Percentiles rank a stretch among this genome's conserved stretches.
Conservation (phyloP, 2,329 filamentous ascomycete species). For the Allantophomopsis lycopodina region DNA sequence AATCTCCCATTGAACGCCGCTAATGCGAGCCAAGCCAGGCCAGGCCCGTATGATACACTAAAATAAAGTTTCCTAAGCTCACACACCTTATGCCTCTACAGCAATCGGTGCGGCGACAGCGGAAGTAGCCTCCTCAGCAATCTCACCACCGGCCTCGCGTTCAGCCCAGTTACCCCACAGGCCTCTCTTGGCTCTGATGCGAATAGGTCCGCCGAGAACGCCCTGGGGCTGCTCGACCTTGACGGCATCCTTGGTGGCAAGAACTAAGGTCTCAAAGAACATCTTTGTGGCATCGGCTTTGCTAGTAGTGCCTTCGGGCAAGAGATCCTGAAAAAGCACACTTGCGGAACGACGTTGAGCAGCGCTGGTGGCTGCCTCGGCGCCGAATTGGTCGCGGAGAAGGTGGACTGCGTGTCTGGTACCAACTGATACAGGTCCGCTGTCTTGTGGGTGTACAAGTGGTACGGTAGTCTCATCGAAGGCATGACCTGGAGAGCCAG, state of each 20-base stretch:
- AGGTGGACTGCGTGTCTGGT: constrained; percentile 95
- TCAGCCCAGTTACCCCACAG: constrained; percentile 97
- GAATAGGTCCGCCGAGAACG: constrained; percentile 63
- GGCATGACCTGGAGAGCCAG: constrained; percentile 32
- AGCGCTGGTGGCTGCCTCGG: constrained; percentile 52
- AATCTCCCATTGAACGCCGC: no score
- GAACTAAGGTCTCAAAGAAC: constrained; percentile 94
- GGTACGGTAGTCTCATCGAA: constrained; percentile 72
- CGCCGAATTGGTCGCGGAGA: constrained; percentile 75
- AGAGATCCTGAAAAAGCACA: constrained; percentile 81
- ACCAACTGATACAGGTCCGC: constrained; percentile 74
- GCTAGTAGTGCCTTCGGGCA: constrained; percentile 69
- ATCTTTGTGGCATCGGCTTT: constrained; percentile 95
- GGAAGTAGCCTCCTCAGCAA: constrained; percentile 18
- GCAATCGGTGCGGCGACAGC: background rate
- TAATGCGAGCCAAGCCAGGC: no score
- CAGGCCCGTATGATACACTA: no score
- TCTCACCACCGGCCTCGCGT: constrained; percentile 50
- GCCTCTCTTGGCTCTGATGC: constrained; percentile 82
- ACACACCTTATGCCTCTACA: no score
- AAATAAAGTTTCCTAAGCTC: no score
- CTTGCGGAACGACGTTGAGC: constrained; percentile 61
- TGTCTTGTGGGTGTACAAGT: constrained; percentile 68
- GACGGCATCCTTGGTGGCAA: constrained; percentile 95
- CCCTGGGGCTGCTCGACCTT: constrained; percentile 79